These are phyloP conservation scores for Tylopilus intermedius DNA, from an alignment of 768 basidiomycete species.

Conservation along the genomic window DNA sequence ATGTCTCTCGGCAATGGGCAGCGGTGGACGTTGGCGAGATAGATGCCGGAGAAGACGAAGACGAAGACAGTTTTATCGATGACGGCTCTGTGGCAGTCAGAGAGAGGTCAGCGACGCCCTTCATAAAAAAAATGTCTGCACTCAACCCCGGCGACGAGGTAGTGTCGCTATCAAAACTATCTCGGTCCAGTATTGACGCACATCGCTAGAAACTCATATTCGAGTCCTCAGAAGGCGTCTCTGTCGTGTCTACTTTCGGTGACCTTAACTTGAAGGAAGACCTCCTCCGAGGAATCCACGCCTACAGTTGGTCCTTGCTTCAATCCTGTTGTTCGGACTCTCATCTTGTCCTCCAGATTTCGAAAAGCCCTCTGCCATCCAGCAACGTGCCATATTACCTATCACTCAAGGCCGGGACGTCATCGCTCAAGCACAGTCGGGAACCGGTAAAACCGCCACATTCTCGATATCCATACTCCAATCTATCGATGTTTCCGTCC, in stretches of 20 bases:
- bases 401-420: constrained; percentile 96
- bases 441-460: constrained; percentile 99
- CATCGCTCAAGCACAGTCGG: constrained; percentile 98
- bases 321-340: neutral
- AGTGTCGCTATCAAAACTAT: constrained; percentile 22
- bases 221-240: constrained; percentile 90
- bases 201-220: constrained; percentile 77
- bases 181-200: neutral
- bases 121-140: constrained; percentile 60
- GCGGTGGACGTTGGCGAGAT: constrained; percentile 10
- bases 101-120: constrained; percentile 73
- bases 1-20: constrained; percentile 18
- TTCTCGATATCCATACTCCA: constrained; percentile 98
- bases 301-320: constrained; percentile 69
- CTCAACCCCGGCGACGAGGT: constrained; percentile 87
- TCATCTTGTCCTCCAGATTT: constrained; percentile 53
- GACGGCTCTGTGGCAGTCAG: constrained; percentile 57
- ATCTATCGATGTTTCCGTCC: constrained; percentile 90
- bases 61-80: constrained; percentile 5
- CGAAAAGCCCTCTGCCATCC: constrained; percentile 97
- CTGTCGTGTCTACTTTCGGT: constrained; percentile 84
- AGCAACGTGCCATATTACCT: constrained; percentile 95
- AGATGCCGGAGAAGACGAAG: constrained; percentile 4
- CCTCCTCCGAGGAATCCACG: constrained; percentile 93
- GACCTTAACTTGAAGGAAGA: constrained; percentile 92